Conservation (phyloP, 1,284 basidiomycete species). For the Apiotrichum gracile region DNA sequence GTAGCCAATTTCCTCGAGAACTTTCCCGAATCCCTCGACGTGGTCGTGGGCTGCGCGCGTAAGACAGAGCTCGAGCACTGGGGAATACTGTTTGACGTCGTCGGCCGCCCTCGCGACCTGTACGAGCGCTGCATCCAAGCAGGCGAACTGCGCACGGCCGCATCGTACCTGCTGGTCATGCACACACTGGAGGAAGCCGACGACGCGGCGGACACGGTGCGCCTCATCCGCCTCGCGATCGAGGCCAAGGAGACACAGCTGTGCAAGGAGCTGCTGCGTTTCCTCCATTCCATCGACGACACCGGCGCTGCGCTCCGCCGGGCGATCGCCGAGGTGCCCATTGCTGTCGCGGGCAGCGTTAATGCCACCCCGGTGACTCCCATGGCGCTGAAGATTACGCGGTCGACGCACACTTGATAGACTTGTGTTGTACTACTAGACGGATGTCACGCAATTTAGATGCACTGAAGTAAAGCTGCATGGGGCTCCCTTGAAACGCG, state of each 20-base stretch:
- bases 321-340: conserved; percentile 42
- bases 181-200: conserved; percentile 88
- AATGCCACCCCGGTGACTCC: no score
- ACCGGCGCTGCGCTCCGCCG: conserved; percentile 61
- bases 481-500: no score
- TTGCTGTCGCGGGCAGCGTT: conserved; percentile 8
- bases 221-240: conserved; percentile 67
- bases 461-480: no score
- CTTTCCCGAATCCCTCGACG: conserved; percentile 82
- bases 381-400: neutral
- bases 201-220: conserved; percentile 71
- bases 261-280: conserved; percentile 78
- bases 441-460: no score
- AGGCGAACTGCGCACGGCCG: conserved; percentile 78
- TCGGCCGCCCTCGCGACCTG: conserved; percentile 81
- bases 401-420: no score
- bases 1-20: conserved; percentile 90
- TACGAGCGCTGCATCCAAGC: conserved; percentile 83
- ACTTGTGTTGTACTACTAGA: no score
- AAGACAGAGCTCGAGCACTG: conserved; percentile 95
- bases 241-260: conserved; percentile 55
- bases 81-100: conserved; percentile 79
- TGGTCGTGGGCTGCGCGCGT: conserved; percentile 91
- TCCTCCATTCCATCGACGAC: conserved; percentile 84
- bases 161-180: conserved; percentile 85